Percentiles rank a stretch among this genome's conserved stretches.
These are phyloP conservation scores for Botryobasidium botryosum DNA, from an alignment of 768 basidiomycete genomes.

Conservation along the genomic window DNA sequence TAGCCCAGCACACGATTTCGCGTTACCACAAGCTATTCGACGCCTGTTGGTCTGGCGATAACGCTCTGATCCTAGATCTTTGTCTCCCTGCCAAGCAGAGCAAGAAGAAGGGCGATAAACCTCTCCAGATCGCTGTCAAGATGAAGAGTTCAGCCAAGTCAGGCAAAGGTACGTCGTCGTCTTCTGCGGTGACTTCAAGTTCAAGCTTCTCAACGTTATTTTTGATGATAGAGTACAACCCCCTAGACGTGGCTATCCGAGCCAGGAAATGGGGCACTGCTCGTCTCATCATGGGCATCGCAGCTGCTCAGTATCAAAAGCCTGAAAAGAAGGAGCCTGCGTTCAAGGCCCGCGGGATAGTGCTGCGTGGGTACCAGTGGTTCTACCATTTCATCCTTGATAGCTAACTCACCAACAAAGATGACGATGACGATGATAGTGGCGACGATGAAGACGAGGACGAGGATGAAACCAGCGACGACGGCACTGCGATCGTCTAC, in stretches of 20 bases:
- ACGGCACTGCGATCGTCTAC: conserved; percentile 29
- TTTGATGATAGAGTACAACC: conserved; percentile 26
- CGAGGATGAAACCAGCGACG: conserved; percentile 6
- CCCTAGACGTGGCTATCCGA: conserved; percentile 29
- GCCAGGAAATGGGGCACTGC: conserved; percentile 40
- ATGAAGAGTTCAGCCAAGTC: no score
- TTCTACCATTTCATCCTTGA: no score
- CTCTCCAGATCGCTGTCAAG: not conserved
- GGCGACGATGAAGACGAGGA: conserved; percentile 28
- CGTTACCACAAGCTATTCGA: conserved; percentile 39
- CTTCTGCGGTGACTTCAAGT: conserved; percentile 1
- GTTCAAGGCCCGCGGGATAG: no score
- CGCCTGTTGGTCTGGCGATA: conserved; percentile 37
- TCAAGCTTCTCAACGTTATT: no score
- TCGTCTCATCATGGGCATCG: conserved; percentile 40
- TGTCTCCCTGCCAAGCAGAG: conserved; percentile 33
- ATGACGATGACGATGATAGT: conserved; percentile 22
- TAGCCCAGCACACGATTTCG: conserved; percentile 18
- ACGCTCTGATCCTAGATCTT: conserved; percentile 31
- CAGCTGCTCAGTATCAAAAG: conserved; percentile 32
- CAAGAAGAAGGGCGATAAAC: no score
- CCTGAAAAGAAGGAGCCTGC: conserved; percentile 17
- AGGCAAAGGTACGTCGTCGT: not conserved
- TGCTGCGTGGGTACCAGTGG: no score
- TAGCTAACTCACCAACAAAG: no score